phyloP scores from a whole-genome alignment of 169 alveolate species.

The Cryptosporidium muris region DNA sequence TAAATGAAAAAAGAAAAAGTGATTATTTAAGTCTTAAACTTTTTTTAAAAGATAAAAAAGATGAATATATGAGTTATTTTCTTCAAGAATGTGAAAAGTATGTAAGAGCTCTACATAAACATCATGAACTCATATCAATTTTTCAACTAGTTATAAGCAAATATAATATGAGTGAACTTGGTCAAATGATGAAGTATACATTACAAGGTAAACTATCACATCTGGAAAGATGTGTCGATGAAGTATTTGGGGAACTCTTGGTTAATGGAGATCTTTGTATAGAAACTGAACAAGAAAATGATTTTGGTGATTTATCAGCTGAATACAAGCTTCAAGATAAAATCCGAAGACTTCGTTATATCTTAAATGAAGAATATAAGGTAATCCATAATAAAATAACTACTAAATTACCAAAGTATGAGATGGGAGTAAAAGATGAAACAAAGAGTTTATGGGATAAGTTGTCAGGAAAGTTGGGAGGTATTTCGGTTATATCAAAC shows the following conservation, averaged over 20 bases:
- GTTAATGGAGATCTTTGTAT: slow-evolving; percentile 18
- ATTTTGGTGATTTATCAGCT: neutral
- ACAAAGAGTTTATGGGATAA: slow-evolving; percentile 25
- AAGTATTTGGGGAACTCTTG: slow-evolving; percentile 65
- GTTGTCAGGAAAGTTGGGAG: neutral
- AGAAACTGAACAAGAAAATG: neutral
- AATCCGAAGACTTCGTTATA: slow-evolving; percentile 40
- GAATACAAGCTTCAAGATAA: slow-evolving; percentile 19
- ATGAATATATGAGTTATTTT: slow-evolving; percentile 9
- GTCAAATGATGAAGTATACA: slow-evolving; percentile 34
- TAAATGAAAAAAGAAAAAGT: neutral
- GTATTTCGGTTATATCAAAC: neutral
- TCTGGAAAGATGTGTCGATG: slow-evolving; percentile 41
- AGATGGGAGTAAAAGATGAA: neutral
- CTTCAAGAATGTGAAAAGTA: slow-evolving; percentile 7
- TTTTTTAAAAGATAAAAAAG: neutral
- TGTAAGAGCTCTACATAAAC: slow-evolving; percentile 27
- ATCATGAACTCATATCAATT: slow-evolving; percentile 36
- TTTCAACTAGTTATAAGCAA: slow-evolving; percentile 2
- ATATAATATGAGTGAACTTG: neutral
- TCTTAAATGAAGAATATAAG: slow-evolving; percentile 6
- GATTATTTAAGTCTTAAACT: slow-evolving; percentile 11
- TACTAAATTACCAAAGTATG: neutral
- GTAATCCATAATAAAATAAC: neutral
- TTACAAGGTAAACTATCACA: slow-evolving; percentile 8